Conservation (phyloP, 306 rosid species). For the Oemleria cerasiformis region DNA sequence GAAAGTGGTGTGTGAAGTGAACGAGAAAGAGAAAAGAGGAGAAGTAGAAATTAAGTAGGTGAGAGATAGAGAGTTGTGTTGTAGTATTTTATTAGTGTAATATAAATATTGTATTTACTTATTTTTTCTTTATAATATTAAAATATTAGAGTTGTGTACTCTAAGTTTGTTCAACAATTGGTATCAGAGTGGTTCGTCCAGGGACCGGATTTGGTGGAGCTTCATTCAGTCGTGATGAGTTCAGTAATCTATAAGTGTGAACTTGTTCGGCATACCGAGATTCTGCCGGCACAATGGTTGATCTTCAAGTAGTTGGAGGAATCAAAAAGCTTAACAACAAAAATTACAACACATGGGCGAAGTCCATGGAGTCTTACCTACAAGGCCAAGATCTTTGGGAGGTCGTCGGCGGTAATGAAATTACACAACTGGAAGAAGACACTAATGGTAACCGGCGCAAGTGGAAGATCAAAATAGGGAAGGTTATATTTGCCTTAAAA, state of each 20-base stretch:
- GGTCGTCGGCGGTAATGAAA: not conserved
- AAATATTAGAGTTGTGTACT: not conserved
- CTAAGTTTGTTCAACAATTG: not conserved
- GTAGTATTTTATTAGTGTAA: not conserved
- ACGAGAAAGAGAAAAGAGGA: no score
- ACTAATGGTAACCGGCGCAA: not conserved
- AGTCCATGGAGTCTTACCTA: no score
- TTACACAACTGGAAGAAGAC: not conserved
- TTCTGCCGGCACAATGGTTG: not conserved
- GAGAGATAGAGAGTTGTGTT: not conserved
- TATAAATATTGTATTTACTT: not conserved
- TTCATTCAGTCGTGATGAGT: not conserved
- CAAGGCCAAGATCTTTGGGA: not conserved
- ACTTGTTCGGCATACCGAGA: not conserved
- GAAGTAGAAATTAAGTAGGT: no score
- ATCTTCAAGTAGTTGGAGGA: not conserved
- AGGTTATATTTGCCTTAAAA: conserved; percentile 8
- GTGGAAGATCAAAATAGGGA: conserved; percentile 12
- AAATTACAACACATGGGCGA: no score
- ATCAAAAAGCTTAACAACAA: no score
- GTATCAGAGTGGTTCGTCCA: not conserved
- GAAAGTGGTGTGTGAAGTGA: no score
- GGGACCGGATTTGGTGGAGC: not conserved
- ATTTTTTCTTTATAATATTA: not conserved
- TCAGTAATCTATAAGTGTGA: not conserved